Evolutionary conservation across 345 rosid genomes (phyloP).

Genomic region (Gossypium raimondii): DNA sequence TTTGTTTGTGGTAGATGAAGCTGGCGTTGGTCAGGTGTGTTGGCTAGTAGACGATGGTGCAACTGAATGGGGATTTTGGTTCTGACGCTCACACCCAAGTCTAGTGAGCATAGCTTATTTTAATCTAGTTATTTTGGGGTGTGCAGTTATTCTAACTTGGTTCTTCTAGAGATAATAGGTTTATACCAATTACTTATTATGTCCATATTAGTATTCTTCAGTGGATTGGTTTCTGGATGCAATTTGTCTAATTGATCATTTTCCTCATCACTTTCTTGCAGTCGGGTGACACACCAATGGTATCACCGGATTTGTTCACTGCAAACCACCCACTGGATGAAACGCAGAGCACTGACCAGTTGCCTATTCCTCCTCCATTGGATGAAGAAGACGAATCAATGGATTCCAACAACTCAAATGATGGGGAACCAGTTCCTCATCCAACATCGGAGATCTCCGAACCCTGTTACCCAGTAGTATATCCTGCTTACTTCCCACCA

Average conservation of each 20-base stretch:
- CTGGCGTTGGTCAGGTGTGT: too few species aligned
- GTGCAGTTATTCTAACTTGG: neutral
- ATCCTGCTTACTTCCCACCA: conserved; percentile 73
- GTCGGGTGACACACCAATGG: conserved; percentile 54
- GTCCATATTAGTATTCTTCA: neutral
- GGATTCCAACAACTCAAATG: conserved; percentile 86
- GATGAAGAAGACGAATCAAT: conserved; percentile 93
- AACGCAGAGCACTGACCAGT: conserved; percentile 36
- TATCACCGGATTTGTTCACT: conserved; percentile 51
- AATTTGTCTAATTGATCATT: neutral
- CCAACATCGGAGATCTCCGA: conserved; percentile 42
- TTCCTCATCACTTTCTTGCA: conserved; percentile 25
- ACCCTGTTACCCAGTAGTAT: conserved; percentile 53
- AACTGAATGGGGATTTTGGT: too few species aligned
- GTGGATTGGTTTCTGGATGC: neutral
- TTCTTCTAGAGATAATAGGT: neutral
- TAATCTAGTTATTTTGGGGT: neutral
- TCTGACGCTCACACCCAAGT: neutral
- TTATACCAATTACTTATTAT: neutral
- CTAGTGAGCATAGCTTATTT: neutral
- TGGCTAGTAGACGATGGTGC: too few species aligned
- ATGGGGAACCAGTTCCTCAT: conserved; percentile 48
- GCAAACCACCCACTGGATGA: conserved; percentile 37
- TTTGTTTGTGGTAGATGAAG: too few species aligned
- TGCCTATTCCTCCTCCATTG: conserved; percentile 50